Evolutionary conservation across 2,329 filamentous ascomycete species (phyloP).

Genomic region (Stenocarpella maydis): DNA sequence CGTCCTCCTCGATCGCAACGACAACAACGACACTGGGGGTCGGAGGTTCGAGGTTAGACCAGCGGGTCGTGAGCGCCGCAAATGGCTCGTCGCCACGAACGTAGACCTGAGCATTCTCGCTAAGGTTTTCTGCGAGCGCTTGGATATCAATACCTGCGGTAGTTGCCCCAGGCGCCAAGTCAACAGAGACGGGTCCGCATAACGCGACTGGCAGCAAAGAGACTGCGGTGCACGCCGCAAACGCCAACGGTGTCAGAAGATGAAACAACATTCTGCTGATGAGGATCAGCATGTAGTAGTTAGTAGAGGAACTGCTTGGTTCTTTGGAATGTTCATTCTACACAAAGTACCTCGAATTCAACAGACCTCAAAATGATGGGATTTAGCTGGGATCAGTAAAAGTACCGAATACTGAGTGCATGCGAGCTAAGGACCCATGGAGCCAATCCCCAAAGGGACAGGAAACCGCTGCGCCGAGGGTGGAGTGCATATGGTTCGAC

Average conservation of each 20-base stretch:
- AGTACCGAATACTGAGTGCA: not conserved
- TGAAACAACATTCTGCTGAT: not conserved
- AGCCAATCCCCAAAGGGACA: conserved; percentile 1
- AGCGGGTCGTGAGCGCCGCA: conserved; percentile 48
- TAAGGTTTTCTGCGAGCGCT: not conserved
- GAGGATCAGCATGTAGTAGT: not conserved
- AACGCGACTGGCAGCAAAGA: not conserved
- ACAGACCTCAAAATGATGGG: too few relatives aligned
- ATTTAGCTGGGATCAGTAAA: not conserved
- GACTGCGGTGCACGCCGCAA: conserved; percentile 2
- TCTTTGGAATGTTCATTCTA: not conserved
- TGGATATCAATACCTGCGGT: conserved; percentile 6
- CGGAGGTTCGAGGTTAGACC: conserved; percentile 55
- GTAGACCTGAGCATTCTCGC: conserved; percentile 39
- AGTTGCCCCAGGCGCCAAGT: not conserved
- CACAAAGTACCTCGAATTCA: not conserved
- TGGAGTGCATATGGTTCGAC: not conserved
- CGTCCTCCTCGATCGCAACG: conserved; percentile 56
- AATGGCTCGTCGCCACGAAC: conserved; percentile 49
- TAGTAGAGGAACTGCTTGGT: not conserved
- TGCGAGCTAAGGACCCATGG: not conserved
- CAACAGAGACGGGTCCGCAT: conserved; percentile 8
- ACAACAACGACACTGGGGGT: conserved; percentile 55
- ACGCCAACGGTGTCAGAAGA: conserved; percentile 4
- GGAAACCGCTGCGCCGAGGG: conserved; percentile 7